A percentile compares a stretch with the other conserved stretches of the same genome.
These are phyloP conservation scores for Hapsidospora chrysogenum DNA, from an alignment of 495 filamentous ascomycete species.

Conservation along the genomic window DNA sequence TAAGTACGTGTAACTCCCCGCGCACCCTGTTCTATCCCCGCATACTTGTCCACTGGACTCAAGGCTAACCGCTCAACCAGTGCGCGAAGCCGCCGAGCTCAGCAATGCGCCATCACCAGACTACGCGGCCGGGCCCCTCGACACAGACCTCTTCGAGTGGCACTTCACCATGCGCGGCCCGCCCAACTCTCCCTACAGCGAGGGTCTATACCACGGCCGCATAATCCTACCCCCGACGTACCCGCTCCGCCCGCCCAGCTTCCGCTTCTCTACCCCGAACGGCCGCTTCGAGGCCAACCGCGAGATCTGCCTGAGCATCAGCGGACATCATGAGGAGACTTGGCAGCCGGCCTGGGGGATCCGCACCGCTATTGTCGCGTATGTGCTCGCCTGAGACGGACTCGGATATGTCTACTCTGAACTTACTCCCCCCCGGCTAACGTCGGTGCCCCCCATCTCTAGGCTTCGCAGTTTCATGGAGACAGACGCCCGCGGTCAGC, in stretches of 20 bases:
- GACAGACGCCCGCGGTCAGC: constrained; percentile 56
- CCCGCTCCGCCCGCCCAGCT: constrained; percentile 75
- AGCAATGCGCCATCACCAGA: constrained; percentile 58
- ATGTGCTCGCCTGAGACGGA: background rate
- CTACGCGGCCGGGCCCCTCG: constrained; percentile 66
- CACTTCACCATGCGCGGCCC: constrained; percentile 96
- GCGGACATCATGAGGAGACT: constrained; percentile 89
- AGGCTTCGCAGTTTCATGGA: constrained; percentile 54
- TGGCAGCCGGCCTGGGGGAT: constrained; percentile 99
- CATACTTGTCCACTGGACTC: constrained; percentile 4
- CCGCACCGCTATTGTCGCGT: constrained; percentile 54
- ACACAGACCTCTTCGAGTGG: constrained; percentile 92
- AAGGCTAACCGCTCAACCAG: constrained; percentile 30
- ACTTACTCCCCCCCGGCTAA: no score
- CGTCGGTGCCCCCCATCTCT: no score
- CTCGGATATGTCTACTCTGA: no score
- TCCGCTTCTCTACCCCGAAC: constrained; percentile 84
- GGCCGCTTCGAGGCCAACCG: constrained; percentile 93
- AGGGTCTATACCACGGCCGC: constrained; percentile 86
- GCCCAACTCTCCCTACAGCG: constrained; percentile 58
- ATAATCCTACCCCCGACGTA: constrained; percentile 81
- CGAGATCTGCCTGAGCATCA: constrained; percentile 89
- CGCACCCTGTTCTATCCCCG: constrained; percentile 7
- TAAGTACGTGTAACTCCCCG: constrained; percentile 30
- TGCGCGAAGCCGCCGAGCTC: constrained; percentile 77